These are phyloP conservation scores for Tuber indicum DNA, from an alignment of 495 filamentous ascomycete species.

Conservation along the genomic window DNA sequence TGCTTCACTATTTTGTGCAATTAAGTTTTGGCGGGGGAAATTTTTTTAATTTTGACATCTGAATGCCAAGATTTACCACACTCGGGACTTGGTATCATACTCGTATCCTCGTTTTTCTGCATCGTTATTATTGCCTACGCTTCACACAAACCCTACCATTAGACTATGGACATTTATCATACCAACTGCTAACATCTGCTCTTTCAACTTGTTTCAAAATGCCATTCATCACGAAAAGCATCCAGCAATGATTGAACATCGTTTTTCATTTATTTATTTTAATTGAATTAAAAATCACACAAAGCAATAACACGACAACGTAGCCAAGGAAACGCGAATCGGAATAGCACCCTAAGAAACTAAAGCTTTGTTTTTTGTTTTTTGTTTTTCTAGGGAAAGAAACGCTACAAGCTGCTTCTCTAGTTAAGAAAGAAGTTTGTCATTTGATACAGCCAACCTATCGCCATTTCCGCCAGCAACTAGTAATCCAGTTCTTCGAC, in stretches of 20 bases:
- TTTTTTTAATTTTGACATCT: background rate
- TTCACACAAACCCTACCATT: background rate
- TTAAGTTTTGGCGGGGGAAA: background rate
- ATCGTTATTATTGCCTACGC: background rate
- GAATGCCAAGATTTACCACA: background rate
- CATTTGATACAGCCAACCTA: conserved; percentile 4
- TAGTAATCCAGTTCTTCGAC: conserved; percentile 56
- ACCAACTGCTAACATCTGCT: background rate
- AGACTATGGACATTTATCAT: background rate
- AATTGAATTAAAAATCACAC: conserved; percentile 1
- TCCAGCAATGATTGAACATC: background rate
- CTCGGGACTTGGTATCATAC: background rate
- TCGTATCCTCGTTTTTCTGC: background rate
- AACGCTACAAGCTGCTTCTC: background rate
- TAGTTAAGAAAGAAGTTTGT: background rate
- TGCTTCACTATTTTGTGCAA: background rate
- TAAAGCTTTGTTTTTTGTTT: background rate
- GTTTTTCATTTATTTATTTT: background rate
- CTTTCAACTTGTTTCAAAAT: background rate
- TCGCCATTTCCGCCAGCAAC: background rate
- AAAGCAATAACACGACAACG: background rate
- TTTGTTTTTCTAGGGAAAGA: background rate
- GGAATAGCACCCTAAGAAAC: background rate
- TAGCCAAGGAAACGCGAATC: background rate
- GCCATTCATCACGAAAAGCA: background rate